Evolutionary conservation across 2,329 filamentous ascomycete genomes (phyloP), one percentile per base, ranked within the genome.

Genomic region (Epichloe gansuensis): DNA sequence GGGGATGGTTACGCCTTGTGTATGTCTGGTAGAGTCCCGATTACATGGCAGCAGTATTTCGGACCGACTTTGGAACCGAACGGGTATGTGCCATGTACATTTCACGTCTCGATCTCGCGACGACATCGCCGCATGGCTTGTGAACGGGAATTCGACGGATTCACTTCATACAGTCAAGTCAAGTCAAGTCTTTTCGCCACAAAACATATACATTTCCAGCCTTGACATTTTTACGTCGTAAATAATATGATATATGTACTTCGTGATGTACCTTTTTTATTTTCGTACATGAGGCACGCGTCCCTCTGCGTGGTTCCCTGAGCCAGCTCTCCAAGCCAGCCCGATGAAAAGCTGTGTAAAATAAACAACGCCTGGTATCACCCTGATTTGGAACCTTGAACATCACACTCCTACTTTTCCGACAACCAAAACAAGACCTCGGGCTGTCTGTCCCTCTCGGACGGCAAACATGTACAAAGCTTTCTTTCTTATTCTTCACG

Each of bases 291-390:
- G 15, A 34, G 13, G 13, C 9, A 48, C 28, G 11, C 17, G 6
- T 48, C 17, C 25, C 47, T 11, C 21, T 28, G 37, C 21, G n/a
- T 38, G 15, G 2, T 23, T n/a, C n/a, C 17, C 34, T 4, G 13
- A 4, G 35, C 17, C n/a, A 38, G 34, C 46, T n/a, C n/a, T 25
- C 46, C 25, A 21, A 21, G 6, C 45, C 28, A 46, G 44, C 44
- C 37, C 23, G 23, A 42, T 41, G 5, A 21, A 41, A 23, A 15
- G 38, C 47, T 31, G 5, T 4, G 5, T 21, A 21, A 25, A 49
- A 50, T 25, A 8, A 23, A 50, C 17, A 51, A 51, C 48, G 48
- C 48, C 41, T 51, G 41, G 48, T 51, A 51, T 51, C 41, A 51
- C 34, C 48, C 48, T 37, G n/a, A 37, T n/a, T 34, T 21, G 17